phyloP scores from a whole-genome alignment of 805 yeast species.

The Candida ovalis region DNA sequence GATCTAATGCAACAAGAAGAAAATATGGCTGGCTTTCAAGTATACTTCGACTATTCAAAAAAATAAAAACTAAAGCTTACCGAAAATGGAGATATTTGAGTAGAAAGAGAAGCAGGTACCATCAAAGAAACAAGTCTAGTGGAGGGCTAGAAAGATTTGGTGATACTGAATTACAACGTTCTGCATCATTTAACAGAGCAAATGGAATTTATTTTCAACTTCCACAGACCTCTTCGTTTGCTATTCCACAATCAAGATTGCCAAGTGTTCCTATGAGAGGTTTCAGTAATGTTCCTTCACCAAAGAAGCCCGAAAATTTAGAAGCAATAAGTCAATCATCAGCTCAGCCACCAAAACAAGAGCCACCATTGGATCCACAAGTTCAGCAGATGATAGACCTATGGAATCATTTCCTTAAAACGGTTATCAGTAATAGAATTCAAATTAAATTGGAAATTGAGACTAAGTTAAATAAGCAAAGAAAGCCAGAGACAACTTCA shows the following conservation, averaged over 20 bases:
- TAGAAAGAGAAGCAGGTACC: constrained; percentile 4
- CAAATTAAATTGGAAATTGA: constrained; percentile 27
- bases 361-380: constrained; percentile 1
- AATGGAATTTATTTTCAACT: neutral
- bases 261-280: neutral
- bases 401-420: constrained; percentile 29
- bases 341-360: neutral
- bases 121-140: neutral
- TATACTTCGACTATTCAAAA: constrained; percentile 11
- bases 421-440: constrained; percentile 24
- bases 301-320: too few species aligned
- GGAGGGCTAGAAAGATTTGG: neutral
- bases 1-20: constrained; percentile 32
- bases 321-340: too few species aligned
- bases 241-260: neutral
- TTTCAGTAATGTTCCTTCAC: too few species aligned
- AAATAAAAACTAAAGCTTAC: constrained; percentile 9
- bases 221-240: neutral
- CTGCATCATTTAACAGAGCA: neutral
- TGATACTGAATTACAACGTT: neutral
- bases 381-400: constrained; percentile 14
- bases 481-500: neutral
- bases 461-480: constrained; percentile 5
- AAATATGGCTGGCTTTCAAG: constrained; percentile 28
- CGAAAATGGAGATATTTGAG: constrained; percentile 21